Conservation (phyloP, 345 rosid genomes). For the Pelargonium nanum region DNA sequence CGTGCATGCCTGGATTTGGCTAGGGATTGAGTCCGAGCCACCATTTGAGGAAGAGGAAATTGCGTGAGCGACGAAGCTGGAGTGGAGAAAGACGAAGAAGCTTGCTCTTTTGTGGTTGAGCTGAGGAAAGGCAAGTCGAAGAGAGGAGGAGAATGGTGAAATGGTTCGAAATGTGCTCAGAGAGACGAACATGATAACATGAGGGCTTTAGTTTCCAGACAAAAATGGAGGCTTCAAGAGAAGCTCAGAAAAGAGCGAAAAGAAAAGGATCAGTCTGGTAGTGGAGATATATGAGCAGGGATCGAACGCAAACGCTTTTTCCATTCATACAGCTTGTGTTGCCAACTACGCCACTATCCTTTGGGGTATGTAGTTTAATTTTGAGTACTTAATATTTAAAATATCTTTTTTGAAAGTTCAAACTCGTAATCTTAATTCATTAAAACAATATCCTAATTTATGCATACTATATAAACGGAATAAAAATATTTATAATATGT, state of each 20-base stretch:
- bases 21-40: neutral
- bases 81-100: conserved; percentile 2
- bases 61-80: neutral
- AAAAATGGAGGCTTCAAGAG: neutral
- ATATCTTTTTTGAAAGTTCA: too few species aligned
- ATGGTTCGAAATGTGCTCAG: neutral
- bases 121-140: conserved; percentile 2
- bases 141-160: neutral
- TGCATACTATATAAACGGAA: too few species aligned
- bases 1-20: neutral
- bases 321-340: too few species aligned
- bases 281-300: too few species aligned
- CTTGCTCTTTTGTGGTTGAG: neutral
- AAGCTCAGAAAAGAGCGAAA: neutral
- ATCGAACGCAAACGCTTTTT: too few species aligned
- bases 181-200: neutral
- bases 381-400: too few species aligned
- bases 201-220: neutral
- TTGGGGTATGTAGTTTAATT: too few species aligned
- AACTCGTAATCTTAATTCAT: too few species aligned
- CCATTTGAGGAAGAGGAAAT: conserved; percentile 1
- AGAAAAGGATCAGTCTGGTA: too few species aligned
- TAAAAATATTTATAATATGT: too few species aligned
- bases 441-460: too few species aligned
- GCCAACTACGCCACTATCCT: too few species aligned